These are phyloP conservation scores for Quercus robur DNA, from an alignment of 306 rosid species.

Conservation along the genomic window DNA sequence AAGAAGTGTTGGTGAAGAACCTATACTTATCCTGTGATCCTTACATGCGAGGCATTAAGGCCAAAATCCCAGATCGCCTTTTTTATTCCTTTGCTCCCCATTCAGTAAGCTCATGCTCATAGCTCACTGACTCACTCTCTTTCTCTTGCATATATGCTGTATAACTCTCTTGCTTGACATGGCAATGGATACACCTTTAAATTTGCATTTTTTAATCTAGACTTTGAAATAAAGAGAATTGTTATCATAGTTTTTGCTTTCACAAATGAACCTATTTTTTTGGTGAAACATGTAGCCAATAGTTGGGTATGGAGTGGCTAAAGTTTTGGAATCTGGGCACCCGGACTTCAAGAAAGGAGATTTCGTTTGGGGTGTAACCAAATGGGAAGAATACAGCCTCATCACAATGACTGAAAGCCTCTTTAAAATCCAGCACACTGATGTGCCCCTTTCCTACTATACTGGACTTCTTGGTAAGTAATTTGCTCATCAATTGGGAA, in stretches of 20 bases:
- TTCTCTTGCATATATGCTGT: neutral
- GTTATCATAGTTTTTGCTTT: neutral
- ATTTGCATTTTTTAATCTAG: no score
- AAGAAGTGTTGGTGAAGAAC: constrained; percentile 53
- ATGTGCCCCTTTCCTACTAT: constrained; percentile 54
- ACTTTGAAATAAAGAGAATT: no score
- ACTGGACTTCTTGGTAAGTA: constrained; percentile 27
- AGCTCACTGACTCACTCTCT: neutral
- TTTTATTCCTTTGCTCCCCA: constrained; percentile 34
- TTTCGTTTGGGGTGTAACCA: constrained; percentile 40
- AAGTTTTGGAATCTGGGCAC: constrained; percentile 47
- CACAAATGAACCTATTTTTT: neutral
- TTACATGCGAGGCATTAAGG: constrained; percentile 39
- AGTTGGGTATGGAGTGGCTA: constrained; percentile 49
- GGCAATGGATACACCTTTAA: no score
- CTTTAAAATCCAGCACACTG: constrained; percentile 32
- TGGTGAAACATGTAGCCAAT: constrained; percentile 15
- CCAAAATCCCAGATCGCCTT: neutral
- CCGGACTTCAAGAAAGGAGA: constrained; percentile 46
- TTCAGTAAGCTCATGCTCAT: constrained; percentile 22
- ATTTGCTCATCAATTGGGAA: neutral
- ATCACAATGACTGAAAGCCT: constrained; percentile 23
- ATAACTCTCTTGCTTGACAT: no score
- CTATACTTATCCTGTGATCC: constrained; percentile 76
- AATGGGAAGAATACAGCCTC: constrained; percentile 56